phyloP scores from a whole-genome alignment of 257 asterid species.

The Ilex asprella region DNA sequence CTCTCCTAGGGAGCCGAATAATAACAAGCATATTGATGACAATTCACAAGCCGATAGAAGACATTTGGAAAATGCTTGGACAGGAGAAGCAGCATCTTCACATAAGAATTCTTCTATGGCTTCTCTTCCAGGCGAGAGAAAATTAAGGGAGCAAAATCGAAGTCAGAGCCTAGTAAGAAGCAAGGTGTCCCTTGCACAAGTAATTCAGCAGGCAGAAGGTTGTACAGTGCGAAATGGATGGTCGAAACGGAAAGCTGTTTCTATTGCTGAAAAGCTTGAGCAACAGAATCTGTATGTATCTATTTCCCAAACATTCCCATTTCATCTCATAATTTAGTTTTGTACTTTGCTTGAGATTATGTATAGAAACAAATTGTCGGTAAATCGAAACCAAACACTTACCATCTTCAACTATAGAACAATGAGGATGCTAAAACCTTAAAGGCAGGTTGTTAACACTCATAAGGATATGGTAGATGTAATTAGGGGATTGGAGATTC shows the following conservation, averaged over 20 bases:
- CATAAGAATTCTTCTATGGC: constrained; percentile 13
- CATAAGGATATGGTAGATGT: too few species aligned
- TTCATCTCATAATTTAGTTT: too few species aligned
- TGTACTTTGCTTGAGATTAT: too few species aligned
- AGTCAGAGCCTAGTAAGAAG: constrained; percentile 76
- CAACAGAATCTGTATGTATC: constrained; percentile 79
- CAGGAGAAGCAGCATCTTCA: constrained; percentile 11
- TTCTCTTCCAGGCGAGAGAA: constrained; percentile 27
- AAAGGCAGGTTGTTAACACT: too few species aligned
- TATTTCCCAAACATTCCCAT: constrained; percentile 9
- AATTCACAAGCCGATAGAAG: constrained; percentile 9
- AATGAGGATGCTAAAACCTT: too few species aligned
- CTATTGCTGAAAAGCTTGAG: constrained; percentile 94
- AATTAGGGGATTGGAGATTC: too few species aligned
- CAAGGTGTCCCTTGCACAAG: constrained; percentile 86
- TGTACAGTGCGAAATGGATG: constrained; percentile 58
- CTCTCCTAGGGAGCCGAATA: constrained; percentile 22
- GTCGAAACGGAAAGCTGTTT: constrained; percentile 84
- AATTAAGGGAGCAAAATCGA: constrained; percentile 43
- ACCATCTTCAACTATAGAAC: too few species aligned
- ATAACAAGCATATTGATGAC: constrained; percentile 4
- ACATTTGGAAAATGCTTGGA: constrained; percentile 16
- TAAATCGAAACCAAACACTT: too few species aligned
- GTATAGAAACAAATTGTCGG: too few species aligned
- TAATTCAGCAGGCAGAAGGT: constrained; percentile 84